These are phyloP conservation scores for Onygenales sp. DNA, from an alignment of 2,329 filamentous ascomycete species.

Conservation along the genomic window DNA sequence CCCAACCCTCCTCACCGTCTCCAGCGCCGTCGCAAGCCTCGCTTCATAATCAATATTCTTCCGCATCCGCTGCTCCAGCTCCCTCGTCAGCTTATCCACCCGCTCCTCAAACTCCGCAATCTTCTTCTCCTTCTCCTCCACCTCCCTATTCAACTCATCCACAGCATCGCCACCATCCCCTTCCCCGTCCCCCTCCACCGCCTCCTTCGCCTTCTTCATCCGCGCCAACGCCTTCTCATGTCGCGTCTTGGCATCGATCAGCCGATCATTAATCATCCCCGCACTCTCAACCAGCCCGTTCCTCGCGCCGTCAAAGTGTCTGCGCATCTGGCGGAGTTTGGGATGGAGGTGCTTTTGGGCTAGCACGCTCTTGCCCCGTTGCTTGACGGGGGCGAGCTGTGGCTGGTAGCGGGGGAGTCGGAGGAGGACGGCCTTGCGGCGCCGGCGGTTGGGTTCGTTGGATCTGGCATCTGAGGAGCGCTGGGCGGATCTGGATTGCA, in stretches of 20 bases:
- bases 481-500: not conserved
- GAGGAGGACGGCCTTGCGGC: constrained; percentile 4
- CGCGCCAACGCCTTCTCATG: constrained; percentile 19
- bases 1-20: constrained; percentile 23
- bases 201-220: constrained; percentile 2
- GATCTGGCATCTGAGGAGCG: not conserved
- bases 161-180: constrained; percentile 27
- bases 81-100: constrained; percentile 43
- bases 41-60: constrained; percentile 48
- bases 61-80: constrained; percentile 50
- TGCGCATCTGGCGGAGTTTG: constrained; percentile 24
- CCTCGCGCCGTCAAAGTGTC: constrained; percentile 31
- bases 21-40: constrained; percentile 35
- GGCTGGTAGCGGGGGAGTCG: constrained; percentile 44
- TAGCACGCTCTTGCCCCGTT: no score
- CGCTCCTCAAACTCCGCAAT: constrained; percentile 34
- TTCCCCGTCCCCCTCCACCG: not conserved
- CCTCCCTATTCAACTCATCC: constrained; percentile 13
- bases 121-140: constrained; percentile 25
- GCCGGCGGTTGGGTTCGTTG: not conserved
- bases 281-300: constrained; percentile 25
- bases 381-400: constrained; percentile 43
- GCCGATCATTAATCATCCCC: constrained; percentile 47
- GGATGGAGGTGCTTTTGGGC: no score
- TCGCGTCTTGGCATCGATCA: constrained; percentile 30